These are phyloP conservation scores for Periconia macrospinosa DNA, from an alignment of 2,329 filamentous ascomycete genomes.

Conservation along the genomic window DNA sequence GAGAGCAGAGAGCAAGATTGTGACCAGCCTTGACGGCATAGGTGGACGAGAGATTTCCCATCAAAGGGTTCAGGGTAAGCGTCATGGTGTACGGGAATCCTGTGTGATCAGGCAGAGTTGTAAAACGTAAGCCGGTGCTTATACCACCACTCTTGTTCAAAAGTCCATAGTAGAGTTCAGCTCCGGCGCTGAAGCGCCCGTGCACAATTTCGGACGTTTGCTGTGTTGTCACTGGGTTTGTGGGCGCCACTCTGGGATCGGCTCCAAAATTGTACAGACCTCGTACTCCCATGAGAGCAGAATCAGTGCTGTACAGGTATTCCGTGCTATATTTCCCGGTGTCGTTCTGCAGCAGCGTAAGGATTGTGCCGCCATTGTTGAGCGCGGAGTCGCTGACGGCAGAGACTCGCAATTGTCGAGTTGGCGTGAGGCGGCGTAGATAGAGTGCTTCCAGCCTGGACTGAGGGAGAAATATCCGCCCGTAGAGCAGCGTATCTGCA, in stretches of 20 bases:
- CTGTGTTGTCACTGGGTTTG: slow-evolving; percentile 21
- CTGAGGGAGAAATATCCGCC: slow-evolving; percentile 78
- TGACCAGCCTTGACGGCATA: slow-evolving; percentile 88
- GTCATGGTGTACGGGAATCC: slow-evolving; percentile 94
- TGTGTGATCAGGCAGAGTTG: slow-evolving; percentile 76
- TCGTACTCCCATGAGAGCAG: slow-evolving; percentile 80
- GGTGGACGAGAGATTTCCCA: slow-evolving; percentile 87
- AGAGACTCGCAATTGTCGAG: slow-evolving; percentile 77
- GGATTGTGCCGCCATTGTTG: slow-evolving; percentile 73
- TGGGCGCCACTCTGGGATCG: slow-evolving; percentile 55
- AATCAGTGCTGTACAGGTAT: slow-evolving; percentile 89
- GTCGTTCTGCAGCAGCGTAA: slow-evolving; percentile 78
- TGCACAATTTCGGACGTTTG: slow-evolving; percentile 61
- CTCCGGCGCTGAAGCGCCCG: slow-evolving; percentile 86
- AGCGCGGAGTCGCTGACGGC: slow-evolving; percentile 73
- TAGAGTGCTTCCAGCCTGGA: slow-evolving; percentile 86
- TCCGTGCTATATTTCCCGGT: slow-evolving; percentile 85
- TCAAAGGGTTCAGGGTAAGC: slow-evolving; percentile 87
- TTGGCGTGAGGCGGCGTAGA: slow-evolving; percentile 74
- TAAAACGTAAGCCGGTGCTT: slow-evolving; percentile 85
- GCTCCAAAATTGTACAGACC: slow-evolving; percentile 94
- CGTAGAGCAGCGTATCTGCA: slow-evolving; percentile 68
- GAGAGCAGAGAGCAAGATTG: slow-evolving; percentile 81
- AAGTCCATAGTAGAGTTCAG: slow-evolving; percentile 92
- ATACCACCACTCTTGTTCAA: slow-evolving; percentile 92